Evolutionary conservation across 2,329 filamentous ascomycete species (phyloP).

Genomic region (Colletotrichum sp.): DNA sequence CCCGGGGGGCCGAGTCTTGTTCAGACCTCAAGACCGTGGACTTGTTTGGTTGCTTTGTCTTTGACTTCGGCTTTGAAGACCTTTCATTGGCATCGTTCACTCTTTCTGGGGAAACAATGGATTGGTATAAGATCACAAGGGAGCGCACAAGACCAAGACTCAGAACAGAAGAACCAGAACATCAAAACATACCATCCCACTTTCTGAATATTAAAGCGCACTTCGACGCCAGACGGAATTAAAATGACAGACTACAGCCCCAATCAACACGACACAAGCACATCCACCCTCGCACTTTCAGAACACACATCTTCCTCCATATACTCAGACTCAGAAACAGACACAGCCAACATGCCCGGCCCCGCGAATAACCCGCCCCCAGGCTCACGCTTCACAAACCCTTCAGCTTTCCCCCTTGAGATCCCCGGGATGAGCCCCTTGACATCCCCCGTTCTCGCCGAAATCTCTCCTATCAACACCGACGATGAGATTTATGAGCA

Average conservation of each 20-base stretch:
- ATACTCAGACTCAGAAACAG: not conserved
- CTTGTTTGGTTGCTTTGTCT: not conserved
- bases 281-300: not conserved
- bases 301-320: not conserved
- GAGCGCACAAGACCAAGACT: too few relatives aligned
- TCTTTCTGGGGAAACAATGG: not conserved
- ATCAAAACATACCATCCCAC: not conserved
- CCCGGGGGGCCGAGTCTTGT: not conserved
- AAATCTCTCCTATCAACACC: not conserved
- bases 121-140: not conserved
- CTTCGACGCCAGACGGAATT: not conserved
- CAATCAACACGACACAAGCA: not conserved
- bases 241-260: not conserved
- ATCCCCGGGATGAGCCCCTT: not conserved
- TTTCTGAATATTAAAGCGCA: not conserved
- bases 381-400: not conserved
- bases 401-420: not conserved
- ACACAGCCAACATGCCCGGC: not conserved
- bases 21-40: not conserved
- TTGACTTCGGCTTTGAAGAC: not conserved
- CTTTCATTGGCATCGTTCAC: not conserved
- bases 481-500: not conserved
- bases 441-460: not conserved
- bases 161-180: not conserved
- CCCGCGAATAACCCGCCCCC: not conserved